A percentile compares a stretch with the other conserved stretches of the same genome.
phyloP scores from a whole-genome alignment of 176 grass and related monocot genomes.

The Coix lacrymajobi region DNA sequence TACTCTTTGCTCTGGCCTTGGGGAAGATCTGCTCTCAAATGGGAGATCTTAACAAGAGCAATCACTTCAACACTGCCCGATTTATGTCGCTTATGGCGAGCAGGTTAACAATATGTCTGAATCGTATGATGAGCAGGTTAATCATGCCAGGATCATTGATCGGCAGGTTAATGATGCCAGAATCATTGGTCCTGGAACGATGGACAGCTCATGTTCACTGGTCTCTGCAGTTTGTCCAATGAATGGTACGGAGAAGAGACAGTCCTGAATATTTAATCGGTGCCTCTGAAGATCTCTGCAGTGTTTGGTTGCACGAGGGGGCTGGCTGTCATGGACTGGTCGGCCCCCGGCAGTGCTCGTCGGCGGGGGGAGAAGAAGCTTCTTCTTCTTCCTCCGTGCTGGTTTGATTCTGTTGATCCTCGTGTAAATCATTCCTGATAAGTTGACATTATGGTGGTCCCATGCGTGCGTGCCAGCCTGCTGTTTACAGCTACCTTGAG shows the following conservation, averaged over 20 bases:
- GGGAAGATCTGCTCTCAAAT: conserved; percentile 20
- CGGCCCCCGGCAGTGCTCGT: background rate
- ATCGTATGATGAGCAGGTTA: background rate
- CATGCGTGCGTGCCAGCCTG: conserved; percentile 8
- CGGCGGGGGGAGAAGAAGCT: background rate
- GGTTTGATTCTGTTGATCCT: conserved; percentile 9
- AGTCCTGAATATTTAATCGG: conserved; percentile 1
- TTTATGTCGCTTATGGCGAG: background rate
- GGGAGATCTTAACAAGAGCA: conserved; percentile 26
- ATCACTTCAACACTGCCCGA: background rate
- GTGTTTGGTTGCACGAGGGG: conserved; percentile 45
- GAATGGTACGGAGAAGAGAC: conserved; percentile 11
- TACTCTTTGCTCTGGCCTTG: background rate
- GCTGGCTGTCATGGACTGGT: conserved; percentile 25
- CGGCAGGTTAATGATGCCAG: conserved; percentile 9
- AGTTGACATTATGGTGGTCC: conserved; percentile 11
- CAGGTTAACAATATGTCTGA: background rate
- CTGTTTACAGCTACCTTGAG: conserved; percentile 20
- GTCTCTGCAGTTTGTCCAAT: background rate
- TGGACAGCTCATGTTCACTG: conserved; percentile 18
- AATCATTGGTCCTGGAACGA: conserved; percentile 14
- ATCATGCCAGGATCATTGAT: background rate
- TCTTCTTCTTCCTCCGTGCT: conserved; percentile 10
- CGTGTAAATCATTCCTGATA: background rate
- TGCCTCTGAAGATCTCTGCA: conserved; percentile 24